Base-by-base conservation (phyloP, 163 green algal species). In the Scenedesmus sp. region DNA sequence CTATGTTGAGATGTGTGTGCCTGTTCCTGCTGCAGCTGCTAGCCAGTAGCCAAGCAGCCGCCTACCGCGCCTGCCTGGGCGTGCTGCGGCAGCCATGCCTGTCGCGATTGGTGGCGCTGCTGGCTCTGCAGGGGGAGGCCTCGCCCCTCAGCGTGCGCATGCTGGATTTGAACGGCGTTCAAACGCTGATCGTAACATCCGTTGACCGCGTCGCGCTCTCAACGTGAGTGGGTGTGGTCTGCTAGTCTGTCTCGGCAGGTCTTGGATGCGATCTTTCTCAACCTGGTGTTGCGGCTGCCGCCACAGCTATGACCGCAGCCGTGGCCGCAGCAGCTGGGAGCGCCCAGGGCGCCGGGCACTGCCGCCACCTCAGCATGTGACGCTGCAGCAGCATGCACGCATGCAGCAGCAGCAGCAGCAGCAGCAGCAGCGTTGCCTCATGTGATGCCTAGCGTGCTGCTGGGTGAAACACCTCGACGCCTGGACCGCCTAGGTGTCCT, bases 91-190 rank as follows among this genome's bases (percentile, higher is more conserved):
- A 93, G 12, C 65, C 87, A 22, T 81, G n/a, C 42, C 85, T 92
- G 16, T 81, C 86, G 30, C 81, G 80, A 16, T 44, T 94, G 10
- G 18, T 94, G 37, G 72, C 79, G 43, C 85, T 91, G 37, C n/a
- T 94, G 35, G 33, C 49, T 0, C 65, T 72, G 18, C n/a, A 82
- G 16, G 65, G 65, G 9, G 44, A 37, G 5, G 40, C 26, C 46
- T 91, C 65, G 26, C 65, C 84, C 89, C 13, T 70, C 53, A 76
- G 89, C 37, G 24, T 46, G 3, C 56, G 84, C 3, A 70, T 91
- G 65, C 70, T 94, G 73, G 65, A 91, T 13, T 73, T 95, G 24
- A 92, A 90, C 24, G 91, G 92, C 22, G 81, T 65, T 3, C 37
- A 84, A 2, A 76, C 44, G 40, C 87, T 94, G 49, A 90, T 93